These are phyloP conservation scores for Cordyceps cateniannulata DNA, from an alignment of 2,329 filamentous ascomycete species.

Conservation along the genomic window DNA sequence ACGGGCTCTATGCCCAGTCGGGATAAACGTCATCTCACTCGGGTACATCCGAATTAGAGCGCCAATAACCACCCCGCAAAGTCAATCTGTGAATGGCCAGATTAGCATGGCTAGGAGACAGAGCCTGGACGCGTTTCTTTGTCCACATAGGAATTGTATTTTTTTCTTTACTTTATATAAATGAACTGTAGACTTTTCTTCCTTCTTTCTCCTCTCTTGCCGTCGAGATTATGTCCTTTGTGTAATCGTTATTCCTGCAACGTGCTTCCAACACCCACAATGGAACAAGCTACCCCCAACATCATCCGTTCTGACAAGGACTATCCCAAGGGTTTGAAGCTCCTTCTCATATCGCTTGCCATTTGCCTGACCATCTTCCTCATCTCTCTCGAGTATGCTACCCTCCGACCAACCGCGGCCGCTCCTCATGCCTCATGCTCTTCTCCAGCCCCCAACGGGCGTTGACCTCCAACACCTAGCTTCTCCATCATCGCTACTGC, in stretches of 20 bases:
- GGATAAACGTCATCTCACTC: too few relatives aligned
- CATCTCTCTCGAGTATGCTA: conserved; percentile 1
- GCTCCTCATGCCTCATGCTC: neutral
- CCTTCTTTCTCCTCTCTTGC: neutral
- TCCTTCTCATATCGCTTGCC: neutral
- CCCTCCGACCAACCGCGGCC: neutral
- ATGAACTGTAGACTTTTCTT: too few relatives aligned
- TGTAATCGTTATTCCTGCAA: neutral
- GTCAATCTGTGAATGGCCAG: too few relatives aligned
- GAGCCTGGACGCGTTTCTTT: too few relatives aligned
- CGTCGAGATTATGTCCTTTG: neutral
- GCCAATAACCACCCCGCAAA: too few relatives aligned
- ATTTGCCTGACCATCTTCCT: neutral
- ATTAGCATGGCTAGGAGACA: too few relatives aligned
- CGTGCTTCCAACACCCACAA: neutral
- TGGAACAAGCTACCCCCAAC: neutral
- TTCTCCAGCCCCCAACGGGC: neutral
- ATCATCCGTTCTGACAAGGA: neutral
- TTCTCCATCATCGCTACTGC: conserved; percentile 5
- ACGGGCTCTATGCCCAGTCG: too few relatives aligned
- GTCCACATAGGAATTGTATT: too few relatives aligned
- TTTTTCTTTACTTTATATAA: too few relatives aligned
- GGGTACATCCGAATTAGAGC: too few relatives aligned
- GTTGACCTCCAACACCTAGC: neutral
- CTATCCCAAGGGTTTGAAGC: neutral